Conservation (phyloP, 1,284 basidiomycete species). For the Volvariella volvacea region DNA sequence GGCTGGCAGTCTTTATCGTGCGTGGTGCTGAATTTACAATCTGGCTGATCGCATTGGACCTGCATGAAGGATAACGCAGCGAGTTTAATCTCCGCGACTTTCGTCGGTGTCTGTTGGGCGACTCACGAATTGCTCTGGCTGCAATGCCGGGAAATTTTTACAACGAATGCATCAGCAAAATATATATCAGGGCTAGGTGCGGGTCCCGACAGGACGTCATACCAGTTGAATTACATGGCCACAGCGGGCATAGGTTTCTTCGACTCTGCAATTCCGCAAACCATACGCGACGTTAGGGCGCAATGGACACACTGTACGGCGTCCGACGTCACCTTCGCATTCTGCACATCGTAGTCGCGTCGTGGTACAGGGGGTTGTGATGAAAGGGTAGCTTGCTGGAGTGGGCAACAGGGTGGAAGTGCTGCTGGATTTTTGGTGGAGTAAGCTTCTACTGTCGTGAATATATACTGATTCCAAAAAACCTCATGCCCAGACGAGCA, state of each 20-base stretch:
- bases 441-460: not conserved
- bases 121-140: too few species aligned
- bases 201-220: not conserved
- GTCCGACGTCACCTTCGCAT: not conserved
- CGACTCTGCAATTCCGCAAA: conserved; percentile 33
- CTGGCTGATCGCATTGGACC: conserved; percentile 50
- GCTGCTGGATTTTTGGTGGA: not conserved
- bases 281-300: conserved; percentile 8
- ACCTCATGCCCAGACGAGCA: not conserved
- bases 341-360: not conserved
- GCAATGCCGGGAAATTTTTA: too few species aligned
- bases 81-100: conserved; percentile 7
- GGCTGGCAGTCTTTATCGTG: conserved; percentile 56
- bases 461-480: not conserved
- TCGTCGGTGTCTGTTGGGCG: too few species aligned
- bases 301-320: not conserved
- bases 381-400: too few species aligned
- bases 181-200: too few species aligned
- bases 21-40: conserved; percentile 63
- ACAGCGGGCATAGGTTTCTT: conserved; percentile 50
- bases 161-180: too few species aligned
- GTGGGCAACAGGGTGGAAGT: not conserved
- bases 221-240: conserved; percentile 53
- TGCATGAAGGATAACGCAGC: conserved; percentile 12
- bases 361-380: not conserved